Conservation (phyloP, 805 yeast species). For the Candida ovalis region DNA sequence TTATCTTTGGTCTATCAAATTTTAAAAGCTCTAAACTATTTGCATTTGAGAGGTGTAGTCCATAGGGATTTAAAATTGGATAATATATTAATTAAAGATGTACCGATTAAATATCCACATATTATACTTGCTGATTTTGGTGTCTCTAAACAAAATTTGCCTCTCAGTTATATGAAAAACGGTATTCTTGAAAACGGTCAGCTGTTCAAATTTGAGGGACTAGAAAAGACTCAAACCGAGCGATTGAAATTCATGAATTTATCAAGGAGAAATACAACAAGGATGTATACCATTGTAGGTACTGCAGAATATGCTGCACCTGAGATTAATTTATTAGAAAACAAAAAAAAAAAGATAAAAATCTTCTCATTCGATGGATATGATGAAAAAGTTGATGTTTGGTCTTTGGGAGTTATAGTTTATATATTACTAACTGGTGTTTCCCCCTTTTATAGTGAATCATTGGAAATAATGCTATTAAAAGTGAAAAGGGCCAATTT, state of each 20-base stretch:
- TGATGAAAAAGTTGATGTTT: slow-evolving; percentile 56
- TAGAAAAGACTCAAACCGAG: slow-evolving; percentile 42
- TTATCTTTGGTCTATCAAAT: slow-evolving; percentile 54
- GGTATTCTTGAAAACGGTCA: background rate
- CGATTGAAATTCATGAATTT: slow-evolving; percentile 17
- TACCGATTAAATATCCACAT: slow-evolving; percentile 49
- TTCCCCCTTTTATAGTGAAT: slow-evolving; percentile 53
- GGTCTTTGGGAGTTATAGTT: slow-evolving; percentile 64
- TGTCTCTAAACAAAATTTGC: slow-evolving; percentile 29
- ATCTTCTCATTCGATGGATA: slow-evolving; percentile 35
- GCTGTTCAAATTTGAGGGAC: background rate
- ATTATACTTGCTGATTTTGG: slow-evolving; percentile 71
- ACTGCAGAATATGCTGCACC: slow-evolving; percentile 75
- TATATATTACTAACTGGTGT: slow-evolving; percentile 60
- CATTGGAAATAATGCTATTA: slow-evolving; percentile 39
- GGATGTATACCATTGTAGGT: slow-evolving; percentile 30
- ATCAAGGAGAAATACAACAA: slow-evolving; percentile 2
- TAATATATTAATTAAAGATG: slow-evolving; percentile 55
- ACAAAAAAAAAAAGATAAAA: background rate
- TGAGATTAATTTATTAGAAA: slow-evolving; percentile 47
- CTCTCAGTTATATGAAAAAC: slow-evolving; percentile 6
- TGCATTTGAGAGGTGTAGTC: slow-evolving; percentile 52
- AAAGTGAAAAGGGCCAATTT: slow-evolving; percentile 41
- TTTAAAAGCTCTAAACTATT: slow-evolving; percentile 49
- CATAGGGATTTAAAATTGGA: slow-evolving; percentile 68